A percentile compares a stretch with the other conserved stretches of the same genome.
These are phyloP conservation scores for Fusarium globosum DNA, from an alignment of 2,329 filamentous ascomycete species.

Conservation along the genomic window DNA sequence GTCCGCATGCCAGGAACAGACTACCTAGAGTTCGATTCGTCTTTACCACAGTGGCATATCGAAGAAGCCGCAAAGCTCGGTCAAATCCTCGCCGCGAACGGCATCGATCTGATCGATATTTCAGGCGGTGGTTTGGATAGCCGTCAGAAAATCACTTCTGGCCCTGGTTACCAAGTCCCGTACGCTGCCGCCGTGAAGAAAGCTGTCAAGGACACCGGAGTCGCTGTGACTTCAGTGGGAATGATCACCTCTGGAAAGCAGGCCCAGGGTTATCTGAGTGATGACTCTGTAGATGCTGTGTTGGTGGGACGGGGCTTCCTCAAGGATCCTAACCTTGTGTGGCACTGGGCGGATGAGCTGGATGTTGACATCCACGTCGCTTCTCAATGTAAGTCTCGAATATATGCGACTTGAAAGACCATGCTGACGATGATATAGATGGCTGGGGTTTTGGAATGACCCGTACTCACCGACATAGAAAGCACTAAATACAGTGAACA, in stretches of 20 bases:
- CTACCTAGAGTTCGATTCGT: constrained; percentile 72
- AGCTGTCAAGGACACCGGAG: constrained; percentile 67
- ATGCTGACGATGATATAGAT: constrained; percentile 25
- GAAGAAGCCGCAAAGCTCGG: constrained; percentile 75
- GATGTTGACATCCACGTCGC: constrained; percentile 58
- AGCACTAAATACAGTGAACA: constrained; percentile 15
- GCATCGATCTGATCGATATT: constrained; percentile 79
- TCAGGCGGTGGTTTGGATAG: constrained; percentile 73
- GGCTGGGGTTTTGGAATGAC: constrained; percentile 44
- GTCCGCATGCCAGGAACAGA: constrained; percentile 77
- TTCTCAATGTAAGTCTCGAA: constrained; percentile 44
- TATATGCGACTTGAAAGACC: background rate
- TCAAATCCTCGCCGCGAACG: constrained; percentile 67
- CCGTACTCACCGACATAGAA: constrained; percentile 39
- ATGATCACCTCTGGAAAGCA: constrained; percentile 55
- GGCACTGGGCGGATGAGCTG: constrained; percentile 64
- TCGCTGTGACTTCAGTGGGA: constrained; percentile 57
- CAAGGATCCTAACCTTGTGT: constrained; percentile 65
- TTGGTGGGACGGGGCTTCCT: constrained; percentile 63
- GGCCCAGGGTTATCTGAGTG: constrained; percentile 59
- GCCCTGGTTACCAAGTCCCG: constrained; percentile 75
- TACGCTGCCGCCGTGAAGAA: constrained; percentile 75
- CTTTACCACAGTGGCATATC: constrained; percentile 66
- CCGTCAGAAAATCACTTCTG: constrained; percentile 65
- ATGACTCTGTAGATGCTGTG: constrained; percentile 58